Conservation (phyloP, 1,284 basidiomycete species). For the Lentinus polychrous region DNA sequence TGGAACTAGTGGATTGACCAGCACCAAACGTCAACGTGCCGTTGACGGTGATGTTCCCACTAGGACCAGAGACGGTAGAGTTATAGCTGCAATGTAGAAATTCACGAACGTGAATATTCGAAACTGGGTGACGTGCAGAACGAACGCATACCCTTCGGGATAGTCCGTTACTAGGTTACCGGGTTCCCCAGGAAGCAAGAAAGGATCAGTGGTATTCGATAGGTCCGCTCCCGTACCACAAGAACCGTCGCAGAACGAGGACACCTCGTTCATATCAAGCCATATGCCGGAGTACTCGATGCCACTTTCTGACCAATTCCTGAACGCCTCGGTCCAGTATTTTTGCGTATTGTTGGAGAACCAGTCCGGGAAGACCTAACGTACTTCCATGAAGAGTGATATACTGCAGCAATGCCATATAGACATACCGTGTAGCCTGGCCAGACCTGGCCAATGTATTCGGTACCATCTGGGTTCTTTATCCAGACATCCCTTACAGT, state of each 20-base stretch:
- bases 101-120: too few species aligned
- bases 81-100: constrained; percentile 44
- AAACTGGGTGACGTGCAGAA: too few species aligned
- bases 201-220: constrained; percentile 38
- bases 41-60: constrained; percentile 70
- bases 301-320: constrained; percentile 53
- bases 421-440: constrained; percentile 40
- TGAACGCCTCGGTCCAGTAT: constrained; percentile 22
- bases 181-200: constrained; percentile 45
- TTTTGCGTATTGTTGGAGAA: constrained; percentile 47
- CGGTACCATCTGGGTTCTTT: constrained; percentile 58
- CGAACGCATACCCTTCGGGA: constrained; percentile 49
- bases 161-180: constrained; percentile 44
- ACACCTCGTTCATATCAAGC: constrained; percentile 73
- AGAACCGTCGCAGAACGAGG: constrained; percentile 57
- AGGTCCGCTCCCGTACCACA: constrained; percentile 53
- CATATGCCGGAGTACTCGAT: constrained; percentile 65
- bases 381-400: not conserved
- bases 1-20: constrained; percentile 8
- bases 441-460: constrained; percentile 66
- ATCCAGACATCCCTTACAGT: constrained; percentile 49
- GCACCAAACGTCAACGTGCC: constrained; percentile 49
- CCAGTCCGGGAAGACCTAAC: constrained; percentile 59
- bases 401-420: not conserved
- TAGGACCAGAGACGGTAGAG: constrained; percentile 51